Base-by-base conservation (phyloP, 2,329 filamentous ascomycete species). In the Calonectria hongkongensis region DNA sequence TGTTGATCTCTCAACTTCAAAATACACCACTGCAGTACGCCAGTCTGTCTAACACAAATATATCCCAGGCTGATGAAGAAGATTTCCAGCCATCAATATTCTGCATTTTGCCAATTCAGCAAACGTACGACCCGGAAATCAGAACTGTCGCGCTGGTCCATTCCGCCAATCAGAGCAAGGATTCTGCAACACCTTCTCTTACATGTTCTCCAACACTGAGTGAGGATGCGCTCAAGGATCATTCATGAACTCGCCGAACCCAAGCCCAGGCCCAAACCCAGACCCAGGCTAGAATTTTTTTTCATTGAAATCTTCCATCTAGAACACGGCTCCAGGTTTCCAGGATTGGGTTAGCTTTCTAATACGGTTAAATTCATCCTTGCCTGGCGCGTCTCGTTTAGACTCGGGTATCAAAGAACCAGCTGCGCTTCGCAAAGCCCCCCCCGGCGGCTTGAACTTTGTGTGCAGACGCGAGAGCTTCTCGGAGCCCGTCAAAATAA, bases 281-380 rank as follows among this genome's bases (percentile, higher is more conserved):
- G 21, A 21, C 21, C 21, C 21, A 21, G 3, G 15, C 30, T 27
- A 27, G 33, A 60, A 60, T 41, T 25, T 25, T 27, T 21, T 21
- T 21, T 21, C 21, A 27, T 41, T 36, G 54, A 39, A 41, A 60
- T 41, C 21, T 60, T 41, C 36, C 54, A 60, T 60, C 54, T 41
- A 25, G n/a, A 41, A 18, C 39, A 15, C 33, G 25, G 33, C 21
- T 36, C 54, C 36, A 12, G 15, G 33, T 12, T 16, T 4, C 54
- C 36, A 25, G 2, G 36, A 41, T 28, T 41, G 54, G 54, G 30
- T 60, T 60, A 60, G 54, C 21, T 60, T 60, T 60, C 33, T 41
- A 41, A 60, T 60, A 60, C 54, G 54, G 54, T 60, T 60, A 60
- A 60, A 60, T 60, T 7, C 36, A 60, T 21, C 54, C 54, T 41